Evolutionary conservation across 495 filamentous ascomycete species (phyloP), one percentile per base, ranked within the genome.

Genomic region (Terfezia boudieri): DNA sequence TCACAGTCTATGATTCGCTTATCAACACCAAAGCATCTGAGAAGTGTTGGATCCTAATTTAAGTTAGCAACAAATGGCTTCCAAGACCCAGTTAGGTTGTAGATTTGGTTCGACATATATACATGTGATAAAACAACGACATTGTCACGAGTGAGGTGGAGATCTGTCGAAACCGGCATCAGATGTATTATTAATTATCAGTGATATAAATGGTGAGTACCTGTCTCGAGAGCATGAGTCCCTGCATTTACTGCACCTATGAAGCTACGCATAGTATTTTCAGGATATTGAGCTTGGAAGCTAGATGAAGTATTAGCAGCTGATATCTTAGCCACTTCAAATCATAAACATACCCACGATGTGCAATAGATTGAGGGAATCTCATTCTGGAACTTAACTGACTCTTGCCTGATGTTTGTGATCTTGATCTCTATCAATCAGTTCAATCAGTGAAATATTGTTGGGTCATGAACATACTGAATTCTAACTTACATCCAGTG

Each of bases 71-170:
- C 41, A 22, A 17, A 6, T 23, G 26, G 23, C 11, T 36, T 12
- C 20, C 11, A 23, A 46, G 7, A 32, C 26, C 26, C 17, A 9
- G 37, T 1, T 14, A 12, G 8, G 41, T n/a, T n/a, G 50, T 26
- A 53, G 43, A 59, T 37, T 5, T 9, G 55, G 20, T 43, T 36
- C 11, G 41, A 10, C 22, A 41, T n/a, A 60, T 76, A 63, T 70
- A 88, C 84, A 70, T 90, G 84, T 36, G 82, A 83, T 5, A 94
- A 67, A 14, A 96, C 83, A 0, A 95, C 82, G 0, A 93, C 79
- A 9, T 80, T 78, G 64, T 96, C 89, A 54, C 74, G 78, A 1
- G 84, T 79, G 22, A 93, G 63, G 60, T 93, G 89, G 16, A 95
- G 63, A 64, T 96, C 88, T 64, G 23, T 38, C 26, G 7, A 20